Base-by-base conservation (phyloP, 1,284 basidiomycete genomes). In the Sphagnurus paluster region DNA sequence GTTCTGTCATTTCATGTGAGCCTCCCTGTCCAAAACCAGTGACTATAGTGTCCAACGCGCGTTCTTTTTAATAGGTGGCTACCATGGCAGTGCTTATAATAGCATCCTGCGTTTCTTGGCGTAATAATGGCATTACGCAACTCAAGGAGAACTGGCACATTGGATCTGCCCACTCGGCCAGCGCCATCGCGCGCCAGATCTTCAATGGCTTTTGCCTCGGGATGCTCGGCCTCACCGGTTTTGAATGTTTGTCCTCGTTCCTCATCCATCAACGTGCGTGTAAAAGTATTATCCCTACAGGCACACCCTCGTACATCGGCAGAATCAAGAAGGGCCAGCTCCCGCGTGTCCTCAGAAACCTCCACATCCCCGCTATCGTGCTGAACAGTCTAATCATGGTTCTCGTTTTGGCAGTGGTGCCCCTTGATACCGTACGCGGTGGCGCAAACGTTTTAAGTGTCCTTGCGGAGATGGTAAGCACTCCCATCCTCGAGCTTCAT, bases 181-280 rank as follows among this genome's bases (percentile, higher is more conserved):
- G 56, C 1, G 59, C 57, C 2, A 62, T 79, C 10, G 60, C 67
- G 2, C 70, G 61, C 11, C 71, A 82, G 38, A 63, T 81, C 4
- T 88, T 81, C 58, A 68, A 80, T 48, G 86, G 85, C 0, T 69
- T 83, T 20, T 87, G 84, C 53, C 65, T 88, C 5, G 77, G 80
- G 0, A 82, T 87, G 68, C 67, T 88, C 2, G 84, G 83, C 0
- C 69, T 87, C 24, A 87, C 86, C 2, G 84, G 85, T 7, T 76
- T 82, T 54, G 81, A 84, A 71, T 82, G 82, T 82, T 55, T 21
- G 70, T 62, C 35, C 42, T 41, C 29, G 24, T 25, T 34, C 13
- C 44, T 25, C 50, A n/a, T 48, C 30, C 46, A 29, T 23, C n/a
- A 13, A 16, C 26, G 20, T 35, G 29, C 20, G 11, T 16, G 21